Conservation (phyloP, 116 monocot species). For the Dioscorea cayenensis region DNA sequence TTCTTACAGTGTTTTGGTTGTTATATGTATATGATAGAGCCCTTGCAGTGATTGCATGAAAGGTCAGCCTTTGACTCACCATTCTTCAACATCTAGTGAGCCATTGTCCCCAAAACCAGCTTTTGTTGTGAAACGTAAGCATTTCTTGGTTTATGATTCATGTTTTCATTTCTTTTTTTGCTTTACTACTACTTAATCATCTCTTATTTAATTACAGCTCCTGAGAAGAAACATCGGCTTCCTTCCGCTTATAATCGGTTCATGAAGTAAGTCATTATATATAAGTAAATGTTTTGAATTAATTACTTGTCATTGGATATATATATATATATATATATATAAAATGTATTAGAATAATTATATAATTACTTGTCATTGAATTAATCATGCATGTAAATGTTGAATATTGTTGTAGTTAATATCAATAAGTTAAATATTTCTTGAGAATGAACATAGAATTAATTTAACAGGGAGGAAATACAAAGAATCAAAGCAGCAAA, state of each 20-base stretch:
- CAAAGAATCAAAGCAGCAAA: conserved; percentile 85
- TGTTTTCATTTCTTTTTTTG: not conserved
- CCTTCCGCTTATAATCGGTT: conserved; percentile 97
- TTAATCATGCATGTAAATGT: too few species aligned
- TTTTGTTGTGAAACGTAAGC: conserved; percentile 76
- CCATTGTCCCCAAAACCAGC: conserved; percentile 39
- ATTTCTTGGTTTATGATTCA: not conserved
- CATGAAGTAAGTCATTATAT: conserved; percentile 62
- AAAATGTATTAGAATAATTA: too few species aligned
- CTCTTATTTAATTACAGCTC: conserved; percentile 41
- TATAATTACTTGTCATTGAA: too few species aligned
- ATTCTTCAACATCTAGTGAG: conserved; percentile 31
- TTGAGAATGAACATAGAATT: not conserved
- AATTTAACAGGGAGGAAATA: conserved; percentile 70
- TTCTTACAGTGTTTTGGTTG: too few species aligned
- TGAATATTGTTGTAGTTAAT: not conserved
- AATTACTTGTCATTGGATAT: too few species aligned
- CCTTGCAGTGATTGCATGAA: conserved; percentile 44
- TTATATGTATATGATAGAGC: conserved; percentile 16
- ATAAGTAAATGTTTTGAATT: too few species aligned
- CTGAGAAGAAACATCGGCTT: conserved; percentile 91
- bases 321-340: too few species aligned
- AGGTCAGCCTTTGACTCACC: conserved; percentile 23
- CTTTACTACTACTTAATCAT: not conserved
- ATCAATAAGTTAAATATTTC: not conserved